Percentiles rank a stretch among this genome's conserved stretches.
Evolutionary conservation across 2,329 filamentous ascomycete species (phyloP).

Genomic region (Sclerotinia subarctica): DNA sequence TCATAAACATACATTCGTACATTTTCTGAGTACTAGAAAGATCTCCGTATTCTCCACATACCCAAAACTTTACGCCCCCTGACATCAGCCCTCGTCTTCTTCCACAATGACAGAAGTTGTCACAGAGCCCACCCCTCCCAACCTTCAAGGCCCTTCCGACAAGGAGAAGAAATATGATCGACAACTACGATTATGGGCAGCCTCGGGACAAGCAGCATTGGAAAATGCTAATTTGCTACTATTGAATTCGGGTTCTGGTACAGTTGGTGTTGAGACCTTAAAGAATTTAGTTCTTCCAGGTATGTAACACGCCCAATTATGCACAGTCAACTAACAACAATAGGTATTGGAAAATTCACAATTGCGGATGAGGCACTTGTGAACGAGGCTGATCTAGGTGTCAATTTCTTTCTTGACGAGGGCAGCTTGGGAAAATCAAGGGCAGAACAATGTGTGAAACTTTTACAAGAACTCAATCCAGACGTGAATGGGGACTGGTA

Average conservation of each 20-base stretch:
- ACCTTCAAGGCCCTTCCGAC: conserved; percentile 52
- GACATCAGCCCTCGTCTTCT: no score
- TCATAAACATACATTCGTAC: not conserved
- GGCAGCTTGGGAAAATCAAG: conserved; percentile 71
- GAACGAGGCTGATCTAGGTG: conserved; percentile 78
- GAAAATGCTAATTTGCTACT: conserved; percentile 91
- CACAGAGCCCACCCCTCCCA: conserved; percentile 41
- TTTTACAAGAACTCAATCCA: conserved; percentile 85
- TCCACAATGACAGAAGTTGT: conserved; percentile 34
- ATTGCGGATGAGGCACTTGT: conserved; percentile 81
- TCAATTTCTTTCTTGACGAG: conserved; percentile 95
- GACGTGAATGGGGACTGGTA: conserved; percentile 79
- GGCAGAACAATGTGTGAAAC: conserved; percentile 71
- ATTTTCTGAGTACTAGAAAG: not conserved
- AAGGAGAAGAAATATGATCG: conserved; percentile 84
- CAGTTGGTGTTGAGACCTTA: conserved; percentile 83
- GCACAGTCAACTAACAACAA: conserved; percentile 20
- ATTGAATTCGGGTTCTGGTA: conserved; percentile 81
- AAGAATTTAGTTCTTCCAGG: conserved; percentile 96
- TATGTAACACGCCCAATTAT: conserved; percentile 37
- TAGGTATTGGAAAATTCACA: conserved; percentile 83
- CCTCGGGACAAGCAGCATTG: conserved; percentile 82
- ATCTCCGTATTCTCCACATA: no score
- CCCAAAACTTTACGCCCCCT: no score
- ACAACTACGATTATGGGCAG: conserved; percentile 92